A percentile compares a stretch with the other conserved stretches of the same genome.
Evolutionary conservation across 139 green algal genomes (phyloP).

Genomic region (Chlorella sp.): DNA sequence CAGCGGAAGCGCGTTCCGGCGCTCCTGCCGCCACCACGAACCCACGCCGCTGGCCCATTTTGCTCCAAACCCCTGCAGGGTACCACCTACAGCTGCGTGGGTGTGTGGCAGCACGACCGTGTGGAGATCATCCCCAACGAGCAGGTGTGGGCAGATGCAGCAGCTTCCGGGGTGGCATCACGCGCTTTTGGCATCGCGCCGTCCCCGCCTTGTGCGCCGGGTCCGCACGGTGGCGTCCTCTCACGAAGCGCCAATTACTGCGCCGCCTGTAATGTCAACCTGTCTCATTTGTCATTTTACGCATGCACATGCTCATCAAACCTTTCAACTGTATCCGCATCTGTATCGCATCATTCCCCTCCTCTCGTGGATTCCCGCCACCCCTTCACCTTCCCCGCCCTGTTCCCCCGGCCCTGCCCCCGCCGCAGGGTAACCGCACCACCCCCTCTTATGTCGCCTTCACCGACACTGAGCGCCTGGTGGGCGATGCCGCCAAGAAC

Average conservation of each 20-base stretch:
- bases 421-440: conserved; percentile 59
- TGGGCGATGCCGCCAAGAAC: conserved; percentile 98
- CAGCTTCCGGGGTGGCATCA: too few species aligned
- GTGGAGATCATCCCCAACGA: conserved; percentile 97
- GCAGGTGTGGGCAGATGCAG: conserved; percentile 48
- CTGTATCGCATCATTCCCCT: neutral
- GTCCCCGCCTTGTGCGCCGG: too few species aligned
- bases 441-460: conserved; percentile 86
- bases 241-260: too few species aligned
- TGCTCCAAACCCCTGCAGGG: neutral
- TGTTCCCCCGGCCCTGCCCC: neutral
- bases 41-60: neutral
- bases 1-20: too few species aligned
- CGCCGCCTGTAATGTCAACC: too few species aligned
- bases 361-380: neutral
- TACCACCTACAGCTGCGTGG: conserved; percentile 69
- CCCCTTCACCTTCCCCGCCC: neutral
- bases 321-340: neutral
- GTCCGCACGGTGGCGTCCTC: too few species aligned
- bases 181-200: too few species aligned
- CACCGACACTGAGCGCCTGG: conserved; percentile 94
- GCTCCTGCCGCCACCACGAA: neutral
- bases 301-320: too few species aligned
- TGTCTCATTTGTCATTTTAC: too few species aligned
- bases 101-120: conserved; percentile 94